Base-by-base conservation (phyloP, 441 rosid species). In the Aleurites moluccanus region DNA sequence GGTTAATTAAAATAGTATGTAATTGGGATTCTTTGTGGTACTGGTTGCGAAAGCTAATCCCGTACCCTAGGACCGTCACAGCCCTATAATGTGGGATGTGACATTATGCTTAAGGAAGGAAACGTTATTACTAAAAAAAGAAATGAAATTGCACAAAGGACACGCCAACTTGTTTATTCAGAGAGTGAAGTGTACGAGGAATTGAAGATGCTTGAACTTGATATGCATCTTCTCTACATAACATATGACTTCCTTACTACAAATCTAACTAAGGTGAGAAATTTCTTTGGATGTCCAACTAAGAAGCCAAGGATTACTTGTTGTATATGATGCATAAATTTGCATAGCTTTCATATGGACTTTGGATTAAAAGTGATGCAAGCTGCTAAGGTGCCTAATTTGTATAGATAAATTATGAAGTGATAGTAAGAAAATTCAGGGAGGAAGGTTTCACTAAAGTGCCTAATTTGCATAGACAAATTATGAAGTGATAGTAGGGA, bases 401-500 rank as follows among this genome's bases (percentile, higher is more conserved):
- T n/a, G n/a, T n/a, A n/a, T n/a, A n/a, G n/a, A n/a, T n/a, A n/a
- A n/a, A n/a, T n/a, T n/a, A n/a, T n/a, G n/a, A n/a, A n/a, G n/a
- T n/a, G n/a, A n/a, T n/a, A n/a, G n/a, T n/a, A n/a, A n/a, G n/a
- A n/a, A n/a, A n/a, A n/a, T n/a, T n/a, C n/a, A n/a, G n/a, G n/a
- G n/a, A n/a, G n/a, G n/a, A n/a, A n/a, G n/a, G n/a, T n/a, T n/a
- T n/a, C n/a, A n/a, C n/a, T n/a, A n/a, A n/a, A n/a, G n/a, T n/a
- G n/a, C n/a, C n/a, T n/a, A n/a, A n/a, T n/a, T n/a, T n/a, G n/a
- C n/a, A n/a, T n/a, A 74, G 63, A 74, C 72, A 14, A 72, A 53
- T 52, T 74, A 74, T 35, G 42, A 64, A 28, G 65, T 16, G 20
- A 53, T 65, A 40, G n/a, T 6, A 57, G 66, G 53, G 72, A 74